phyloP scores from a whole-genome alignment of 805 yeast species.

The Yueomyces sinensis region DNA sequence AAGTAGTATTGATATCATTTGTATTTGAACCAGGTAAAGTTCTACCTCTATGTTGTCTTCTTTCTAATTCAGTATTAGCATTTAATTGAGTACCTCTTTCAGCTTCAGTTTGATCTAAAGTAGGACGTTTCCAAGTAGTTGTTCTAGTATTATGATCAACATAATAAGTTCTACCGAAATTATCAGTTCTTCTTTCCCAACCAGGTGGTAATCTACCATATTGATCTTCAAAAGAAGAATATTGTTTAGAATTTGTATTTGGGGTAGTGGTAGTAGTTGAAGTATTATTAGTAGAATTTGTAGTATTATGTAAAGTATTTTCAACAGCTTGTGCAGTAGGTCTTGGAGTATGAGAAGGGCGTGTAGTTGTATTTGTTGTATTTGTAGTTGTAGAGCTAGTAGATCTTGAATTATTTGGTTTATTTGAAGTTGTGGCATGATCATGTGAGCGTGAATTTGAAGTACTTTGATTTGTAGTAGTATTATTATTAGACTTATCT shows the following conservation, averaged over 20 bases:
- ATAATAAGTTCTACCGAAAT: conserved; percentile 92
- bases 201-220: conserved; percentile 95
- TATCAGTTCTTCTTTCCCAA: conserved; percentile 97
- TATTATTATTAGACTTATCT: conserved; percentile 17
- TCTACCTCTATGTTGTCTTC: conserved; percentile 82
- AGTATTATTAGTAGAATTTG: conserved; percentile 6
- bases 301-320: conserved; percentile 16
- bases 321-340: conserved; percentile 21
- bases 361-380: conserved; percentile 11
- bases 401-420: conserved; percentile 1
- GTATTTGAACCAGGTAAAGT: conserved; percentile 59
- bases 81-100: conserved; percentile 48
- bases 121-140: conserved; percentile 98
- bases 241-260: conserved; percentile 37
- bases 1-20: conserved; percentile 8
- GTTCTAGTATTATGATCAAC: conserved; percentile 97
- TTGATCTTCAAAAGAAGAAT: conserved; percentile 93
- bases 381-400: conserved; percentile 10
- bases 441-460: background rate
- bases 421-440: conserved; percentile 22
- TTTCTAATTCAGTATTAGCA: conserved; percentile 68
- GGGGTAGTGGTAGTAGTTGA: conserved; percentile 7
- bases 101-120: conserved; percentile 63
- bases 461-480: conserved; percentile 2
- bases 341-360: conserved; percentile 8